Base-by-base conservation (phyloP, 192 early-diverging fungal genomes). In the Coemansia sp. region DNA sequence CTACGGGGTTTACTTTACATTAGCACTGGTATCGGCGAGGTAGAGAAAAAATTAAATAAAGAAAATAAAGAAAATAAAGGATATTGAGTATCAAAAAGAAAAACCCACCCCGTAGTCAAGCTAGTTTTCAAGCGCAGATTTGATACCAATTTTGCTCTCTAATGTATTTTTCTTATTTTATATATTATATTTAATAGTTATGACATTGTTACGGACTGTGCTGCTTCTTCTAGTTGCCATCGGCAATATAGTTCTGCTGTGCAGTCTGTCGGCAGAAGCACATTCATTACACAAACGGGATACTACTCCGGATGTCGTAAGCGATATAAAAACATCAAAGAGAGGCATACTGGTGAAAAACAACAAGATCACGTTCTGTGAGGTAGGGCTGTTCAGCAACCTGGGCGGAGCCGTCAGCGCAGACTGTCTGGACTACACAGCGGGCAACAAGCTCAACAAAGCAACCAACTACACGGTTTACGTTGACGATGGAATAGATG, bases 311-410 rank as follows among this genome's bases (percentile, higher is more conserved):
- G 23, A 54, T 26, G 52, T 70, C 10, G 9, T 69, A 37, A 19
- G 37, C 19, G 56, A 63, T 6, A 18, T 54, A 23, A 54, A 54
- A 54, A 23, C 52, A 26, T 44, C 54, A 37, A 76, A 76, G 38
- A 65, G 61, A 56, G 75, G 66, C 13, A 11, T 77, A 8, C 49
- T 77, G 50, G 38, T 65, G 8, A 71, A 69, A 42, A 56, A 64
- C 42, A 63, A 63, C 59, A 72, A 56, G 15, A 64, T 63, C 38
- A 71, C 70, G 1, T 67, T 65, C n/a, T 77, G 75, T 26, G 61
- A 49, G 2, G 50, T 77, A n/a, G 75, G 66, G 0, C 40, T 77
- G 2, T 56, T 77, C n/a, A 69, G 68, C 66, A 71, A 60, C 62
- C 21, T 40, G 26, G 61, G 65, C 6, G 38, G 69, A 12, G 13